These are phyloP conservation scores for Pulicaria dysenterica DNA, from an alignment of 129 eudicot species.

Conservation along the genomic window DNA sequence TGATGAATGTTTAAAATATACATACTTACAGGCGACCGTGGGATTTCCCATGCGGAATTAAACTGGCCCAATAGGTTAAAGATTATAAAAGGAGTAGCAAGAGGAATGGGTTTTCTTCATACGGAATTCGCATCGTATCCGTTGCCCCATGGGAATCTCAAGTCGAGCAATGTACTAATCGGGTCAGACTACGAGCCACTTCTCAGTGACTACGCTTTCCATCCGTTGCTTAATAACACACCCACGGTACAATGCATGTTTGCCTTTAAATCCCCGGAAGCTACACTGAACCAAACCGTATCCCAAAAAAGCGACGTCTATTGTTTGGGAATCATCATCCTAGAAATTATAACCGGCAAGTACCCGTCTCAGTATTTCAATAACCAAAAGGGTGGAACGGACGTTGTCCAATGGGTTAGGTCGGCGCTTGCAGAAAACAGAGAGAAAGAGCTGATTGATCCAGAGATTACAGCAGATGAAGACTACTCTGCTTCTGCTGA, in stretches of 20 bases:
- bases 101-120: constrained; percentile 74
- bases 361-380: constrained; percentile 78
- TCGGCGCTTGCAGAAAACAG: constrained; percentile 60
- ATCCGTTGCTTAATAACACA: constrained; percentile 52
- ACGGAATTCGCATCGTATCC: constrained; percentile 56
- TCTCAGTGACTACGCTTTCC: constrained; percentile 72
- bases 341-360: constrained; percentile 79
- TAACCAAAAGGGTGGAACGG: constrained; percentile 80
- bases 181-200: constrained; percentile 69
- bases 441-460: constrained; percentile 63
- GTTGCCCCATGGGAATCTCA: constrained; percentile 89
- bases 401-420: constrained; percentile 76
- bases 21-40: constrained; percentile 64
- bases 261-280: constrained; percentile 79
- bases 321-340: constrained; percentile 77
- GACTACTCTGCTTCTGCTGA: no score
- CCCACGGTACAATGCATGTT: constrained; percentile 57
- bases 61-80: constrained; percentile 70
- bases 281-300: constrained; percentile 45
- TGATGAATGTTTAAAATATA: neutral
- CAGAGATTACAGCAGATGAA: constrained; percentile 44
- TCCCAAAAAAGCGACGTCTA: constrained; percentile 72
- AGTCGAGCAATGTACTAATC: constrained; percentile 82
- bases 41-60: constrained; percentile 52
- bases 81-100: constrained; percentile 76